Evolutionary conservation across 768 basidiomycete species (phyloP).

Genomic region (Termitomyces sp.): DNA sequence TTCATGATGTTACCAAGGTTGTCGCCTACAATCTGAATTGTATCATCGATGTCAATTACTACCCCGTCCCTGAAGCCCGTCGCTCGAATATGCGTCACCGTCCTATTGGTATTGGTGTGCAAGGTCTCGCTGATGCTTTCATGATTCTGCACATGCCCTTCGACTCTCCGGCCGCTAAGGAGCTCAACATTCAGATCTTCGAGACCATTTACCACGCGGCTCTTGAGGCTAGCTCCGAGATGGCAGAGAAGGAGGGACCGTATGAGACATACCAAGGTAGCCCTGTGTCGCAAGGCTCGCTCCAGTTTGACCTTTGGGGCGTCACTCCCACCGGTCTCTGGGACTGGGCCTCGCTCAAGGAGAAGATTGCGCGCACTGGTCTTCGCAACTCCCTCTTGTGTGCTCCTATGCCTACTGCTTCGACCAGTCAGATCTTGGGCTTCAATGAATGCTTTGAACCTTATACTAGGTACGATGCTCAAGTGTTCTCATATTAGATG

Average conservation of each 20-base stretch:
- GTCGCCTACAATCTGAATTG: conserved; percentile 91
- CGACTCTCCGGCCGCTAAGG: conserved; percentile 82
- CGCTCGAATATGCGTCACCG: conserved; percentile 96
- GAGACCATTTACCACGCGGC: conserved; percentile 99
- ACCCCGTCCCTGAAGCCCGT: conserved; percentile 89
- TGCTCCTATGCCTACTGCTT: conserved; percentile 98
- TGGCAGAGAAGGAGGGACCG: conserved; percentile 74
- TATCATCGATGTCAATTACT: conserved; percentile 94
- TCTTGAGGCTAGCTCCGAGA: conserved; percentile 85
- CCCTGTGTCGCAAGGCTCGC: conserved; percentile 82
- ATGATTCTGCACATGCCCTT: conserved; percentile 97
- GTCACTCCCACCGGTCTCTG: conserved; percentile 86
- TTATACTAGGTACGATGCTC: conserved; percentile 75
- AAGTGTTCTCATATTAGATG: not conserved
- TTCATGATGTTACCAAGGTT: conserved; percentile 95
- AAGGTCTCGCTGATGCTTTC: conserved; percentile 97
- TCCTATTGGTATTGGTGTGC: conserved; percentile 95
- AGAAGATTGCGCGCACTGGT: conserved; percentile 77
- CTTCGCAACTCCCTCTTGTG: conserved; percentile 87
- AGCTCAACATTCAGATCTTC: conserved; percentile 93
- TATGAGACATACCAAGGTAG: conserved; percentile 92
- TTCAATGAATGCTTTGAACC: conserved; percentile 99
- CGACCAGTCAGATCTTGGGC: conserved; percentile 96
- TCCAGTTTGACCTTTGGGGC: conserved; percentile 96
- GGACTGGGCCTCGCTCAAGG: conserved; percentile 92